Conservation (phyloP, 768 basidiomycete species). For the Melanogaster broomeanus region DNA sequence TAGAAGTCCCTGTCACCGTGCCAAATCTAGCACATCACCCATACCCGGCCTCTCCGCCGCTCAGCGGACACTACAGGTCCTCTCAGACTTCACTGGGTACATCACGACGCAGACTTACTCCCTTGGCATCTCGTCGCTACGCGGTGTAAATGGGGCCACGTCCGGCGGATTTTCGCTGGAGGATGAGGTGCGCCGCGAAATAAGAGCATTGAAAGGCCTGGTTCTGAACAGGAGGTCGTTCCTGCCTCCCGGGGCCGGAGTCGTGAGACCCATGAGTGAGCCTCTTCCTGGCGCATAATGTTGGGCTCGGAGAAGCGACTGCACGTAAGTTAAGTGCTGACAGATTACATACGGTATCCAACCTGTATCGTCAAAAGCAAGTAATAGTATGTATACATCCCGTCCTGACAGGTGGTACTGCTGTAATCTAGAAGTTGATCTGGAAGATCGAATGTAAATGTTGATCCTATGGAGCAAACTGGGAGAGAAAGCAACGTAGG, state of each 20-base stretch:
- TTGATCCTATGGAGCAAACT: background rate
- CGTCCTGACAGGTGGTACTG: background rate
- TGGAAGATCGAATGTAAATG: background rate
- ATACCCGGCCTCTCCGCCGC: constrained; percentile 34
- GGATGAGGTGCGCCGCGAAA: constrained; percentile 73
- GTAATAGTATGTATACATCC: background rate
- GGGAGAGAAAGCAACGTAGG: background rate
- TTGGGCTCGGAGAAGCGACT: too few relatives aligned
- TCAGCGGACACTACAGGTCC: constrained; percentile 64
- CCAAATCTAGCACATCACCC: constrained; percentile 1
- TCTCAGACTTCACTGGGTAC: constrained; percentile 78
- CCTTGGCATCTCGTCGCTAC: constrained; percentile 16
- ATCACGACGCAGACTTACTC: constrained; percentile 73
- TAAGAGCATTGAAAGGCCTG: constrained; percentile 76
- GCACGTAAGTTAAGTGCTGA: too few relatives aligned
- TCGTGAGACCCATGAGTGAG: constrained; percentile 7
- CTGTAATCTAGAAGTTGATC: background rate
- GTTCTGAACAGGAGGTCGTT: constrained; percentile 67
- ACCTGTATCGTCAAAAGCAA: background rate
- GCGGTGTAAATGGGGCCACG: constrained; percentile 15
- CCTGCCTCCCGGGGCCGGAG: constrained; percentile 3
- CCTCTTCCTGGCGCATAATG: constrained; percentile 1
- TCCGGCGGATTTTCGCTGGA: constrained; percentile 34
- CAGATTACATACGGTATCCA: too few relatives aligned
- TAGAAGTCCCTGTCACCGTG: constrained; percentile 15